Evolutionary conservation across 2,329 filamentous ascomycete species (phyloP).

Genomic region (Clonostachys sp.): DNA sequence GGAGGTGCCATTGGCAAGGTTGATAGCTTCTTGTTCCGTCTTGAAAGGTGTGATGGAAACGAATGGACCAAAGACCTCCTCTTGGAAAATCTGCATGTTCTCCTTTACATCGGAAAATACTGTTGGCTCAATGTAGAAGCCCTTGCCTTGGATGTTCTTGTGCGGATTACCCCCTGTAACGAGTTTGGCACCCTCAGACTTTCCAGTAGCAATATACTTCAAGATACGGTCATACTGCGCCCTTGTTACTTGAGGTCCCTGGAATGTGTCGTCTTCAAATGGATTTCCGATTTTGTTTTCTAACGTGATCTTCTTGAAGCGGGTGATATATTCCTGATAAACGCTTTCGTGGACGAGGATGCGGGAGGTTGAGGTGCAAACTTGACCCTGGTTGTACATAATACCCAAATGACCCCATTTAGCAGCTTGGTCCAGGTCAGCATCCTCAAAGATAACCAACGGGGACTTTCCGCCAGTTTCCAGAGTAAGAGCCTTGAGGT

Average conservation of each 20-base stretch:
- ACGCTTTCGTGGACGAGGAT: conserved; percentile 78
- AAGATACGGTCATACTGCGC: conserved; percentile 82
- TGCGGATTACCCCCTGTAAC: conserved; percentile 52
- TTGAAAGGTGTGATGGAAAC: conserved; percentile 79
- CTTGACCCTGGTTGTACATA: conserved; percentile 56
- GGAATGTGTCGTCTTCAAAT: conserved; percentile 71
- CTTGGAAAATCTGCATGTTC: conserved; percentile 82
- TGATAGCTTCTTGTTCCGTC: conserved; percentile 70
- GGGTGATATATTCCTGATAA: conserved; percentile 75
- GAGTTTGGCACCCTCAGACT: conserved; percentile 49
- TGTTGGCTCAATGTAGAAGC: conserved; percentile 83
- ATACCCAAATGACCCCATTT: conserved; percentile 67
- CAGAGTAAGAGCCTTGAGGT: conserved; percentile 73
- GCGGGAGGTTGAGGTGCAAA: conserved; percentile 68
- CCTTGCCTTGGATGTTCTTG: conserved; percentile 35
- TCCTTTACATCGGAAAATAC: conserved; percentile 75
- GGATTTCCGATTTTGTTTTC: conserved; percentile 75
- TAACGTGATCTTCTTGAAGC: conserved; percentile 68
- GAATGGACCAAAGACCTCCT: conserved; percentile 86
- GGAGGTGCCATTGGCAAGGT: conserved; percentile 64
- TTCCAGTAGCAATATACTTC: conserved; percentile 64
- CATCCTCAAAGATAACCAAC: conserved; percentile 71
- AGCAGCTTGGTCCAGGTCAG: conserved; percentile 68
- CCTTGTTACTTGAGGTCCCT: conserved; percentile 77
- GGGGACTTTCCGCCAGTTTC: conserved; percentile 73